Base-by-base conservation (phyloP, 345 rosid species). In the Brassica juncea region DNA sequence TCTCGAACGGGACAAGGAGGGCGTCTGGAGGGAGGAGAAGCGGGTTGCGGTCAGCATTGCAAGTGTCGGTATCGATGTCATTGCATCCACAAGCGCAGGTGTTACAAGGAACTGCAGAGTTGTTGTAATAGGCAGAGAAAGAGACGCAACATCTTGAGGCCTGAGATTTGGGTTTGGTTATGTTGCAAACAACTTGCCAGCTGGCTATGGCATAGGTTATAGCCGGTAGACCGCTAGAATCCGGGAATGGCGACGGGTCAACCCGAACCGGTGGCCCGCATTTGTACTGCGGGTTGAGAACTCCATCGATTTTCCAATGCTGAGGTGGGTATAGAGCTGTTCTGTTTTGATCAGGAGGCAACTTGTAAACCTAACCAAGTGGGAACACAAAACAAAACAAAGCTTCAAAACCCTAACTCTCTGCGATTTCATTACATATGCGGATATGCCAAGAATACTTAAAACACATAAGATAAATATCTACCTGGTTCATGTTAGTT, bases 31-130 rank as follows among this genome's bases (percentile, higher is more conserved):
- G 98, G 2, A 96, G 86, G 52, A 91, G 86, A 87, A 96, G 85
- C 0, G 93, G 64, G 23, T 62, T 76, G 1, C 87, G 85, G 8
- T 79, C 71, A 28, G 89, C 79, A 68, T 89, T 84, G 62, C 99
- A 96, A 3, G 77, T 83, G 14, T 71, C 67, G 0, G 86, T 80
- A 31, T 86, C 81, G 1, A 80, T 63, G 54, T 89, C 31, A 0
- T 82, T 77, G 66, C 98, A 93, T 11, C 98, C 99, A 7, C 99
- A 96, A 21, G 99, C 98, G 9, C 99, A 93, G 2, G 99, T 91
- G 35, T 79, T 85, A 81, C 99, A 96, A 1, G 99, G 99, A 57
- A 96, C 73, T 4, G 85, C 89, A 1, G 97, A 90, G 15, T 81
- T 87, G 52, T 88, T 92, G 85, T 91, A 96, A 71, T 84, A 96